phyloP scores from a whole-genome alignment of 768 basidiomycete genomes.

The Auricularia heimuer region DNA sequence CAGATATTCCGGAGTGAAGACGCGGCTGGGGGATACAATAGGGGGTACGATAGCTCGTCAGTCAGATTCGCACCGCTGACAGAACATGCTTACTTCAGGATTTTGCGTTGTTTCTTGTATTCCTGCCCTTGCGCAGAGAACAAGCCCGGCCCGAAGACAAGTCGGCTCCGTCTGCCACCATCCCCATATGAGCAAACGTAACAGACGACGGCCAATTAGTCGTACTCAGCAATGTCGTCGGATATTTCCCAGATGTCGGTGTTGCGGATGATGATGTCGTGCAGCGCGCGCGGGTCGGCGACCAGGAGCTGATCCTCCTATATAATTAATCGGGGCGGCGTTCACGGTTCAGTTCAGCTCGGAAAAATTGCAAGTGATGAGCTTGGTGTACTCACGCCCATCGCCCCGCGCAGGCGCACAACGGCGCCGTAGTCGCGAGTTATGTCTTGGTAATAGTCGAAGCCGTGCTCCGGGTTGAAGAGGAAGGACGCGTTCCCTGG shows the following conservation, averaged over 20 bases:
- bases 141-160: background rate
- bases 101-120: background rate
- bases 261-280: background rate
- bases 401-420: background rate
- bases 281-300: background rate
- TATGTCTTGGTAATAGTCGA: background rate
- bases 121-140: background rate
- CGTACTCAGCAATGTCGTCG: conserved; percentile 1
- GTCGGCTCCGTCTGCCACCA: background rate
- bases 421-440: background rate
- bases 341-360: no score
- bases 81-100: background rate
- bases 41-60: background rate
- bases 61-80: no score
- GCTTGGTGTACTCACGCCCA: background rate
- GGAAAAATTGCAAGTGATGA: no score
- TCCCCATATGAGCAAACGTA: background rate
- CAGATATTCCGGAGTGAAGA: background rate
- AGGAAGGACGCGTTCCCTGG: background rate
- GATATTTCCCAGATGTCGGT: background rate
- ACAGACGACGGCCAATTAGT: background rate
- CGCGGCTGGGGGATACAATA: background rate
- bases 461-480: background rate
- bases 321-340: background rate
- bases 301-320: background rate